Base-by-base conservation (phyloP, 148 eudicot species). In the Silene uniflora region DNA sequence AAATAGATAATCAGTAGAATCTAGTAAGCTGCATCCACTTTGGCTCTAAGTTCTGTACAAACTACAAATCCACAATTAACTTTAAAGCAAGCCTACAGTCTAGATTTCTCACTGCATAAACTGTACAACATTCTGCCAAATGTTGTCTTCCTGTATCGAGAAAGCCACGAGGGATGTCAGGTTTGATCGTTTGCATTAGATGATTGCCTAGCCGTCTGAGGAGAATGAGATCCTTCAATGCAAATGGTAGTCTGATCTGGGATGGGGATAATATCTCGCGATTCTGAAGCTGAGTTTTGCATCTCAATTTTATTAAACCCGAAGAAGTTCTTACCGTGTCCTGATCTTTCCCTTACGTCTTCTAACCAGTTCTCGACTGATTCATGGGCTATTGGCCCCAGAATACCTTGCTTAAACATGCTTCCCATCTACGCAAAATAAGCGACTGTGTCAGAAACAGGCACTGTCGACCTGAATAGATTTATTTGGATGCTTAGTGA, bases 341-440 rank as follows among this genome's bases (percentile, higher is more conserved):
- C 80, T 47, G 76, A 54, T 58, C 55, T 58, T 49, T 42, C 56
- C 62, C 75, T 73, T 23, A 56, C 22, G 25, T 76, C 80, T 73
- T 70, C 77, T n/a, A 59, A 42, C 96, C 96, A 91, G 42, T 12
- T 17, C 13, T 23, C 52, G 71, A 81, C 29, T 22, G 22, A 3
- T 1, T 73, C 75, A 12, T 81, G 80, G 66, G 75, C 64, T 25
- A 68, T 24, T 12, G 77, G 66, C 39, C 66, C 49, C 18, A 81
- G 83, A 1, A 91, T 75, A 22, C 91, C 88, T 49, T 79, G 74
- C 74, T 91, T 91, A 25, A 88, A 91, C 82, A 22, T 78, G 79
- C 82, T 83, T n/a, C 92, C 92, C 96, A 91, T 91, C 96, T 91
- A 61, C 70, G 66, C 49, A 62, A 17, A 80, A 13, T 8, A 67